A percentile compares a stretch with the other conserved stretches of the same genome.
Conservation (phyloP, 2,329 filamentous ascomycete genomes). For the Ophiocordyceps camponoti-floridani region DNA sequence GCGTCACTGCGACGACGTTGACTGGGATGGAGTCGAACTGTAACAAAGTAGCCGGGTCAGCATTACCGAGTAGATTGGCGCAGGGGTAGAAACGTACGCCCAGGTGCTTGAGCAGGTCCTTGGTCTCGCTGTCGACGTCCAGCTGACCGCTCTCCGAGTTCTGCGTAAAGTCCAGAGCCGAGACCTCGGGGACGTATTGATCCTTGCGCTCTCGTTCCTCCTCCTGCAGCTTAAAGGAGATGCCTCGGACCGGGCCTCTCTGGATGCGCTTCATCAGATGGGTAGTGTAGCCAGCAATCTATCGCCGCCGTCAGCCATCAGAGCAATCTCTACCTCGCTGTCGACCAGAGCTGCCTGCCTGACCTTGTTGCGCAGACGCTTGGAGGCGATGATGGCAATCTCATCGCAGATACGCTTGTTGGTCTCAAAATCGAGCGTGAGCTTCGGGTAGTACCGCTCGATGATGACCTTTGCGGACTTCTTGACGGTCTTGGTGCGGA, state of each 20-base stretch:
- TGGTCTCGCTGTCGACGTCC: constrained; percentile 93
- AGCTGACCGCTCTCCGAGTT: constrained; percentile 73
- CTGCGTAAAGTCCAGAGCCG: constrained; percentile 94
- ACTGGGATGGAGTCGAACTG: constrained; percentile 96
- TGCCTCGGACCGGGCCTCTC: constrained; percentile 96
- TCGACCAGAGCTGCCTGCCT: constrained; percentile 5
- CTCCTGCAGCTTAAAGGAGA: constrained; percentile 99
- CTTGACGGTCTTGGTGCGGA: constrained; percentile 54
- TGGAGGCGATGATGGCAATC: constrained; percentile 97
- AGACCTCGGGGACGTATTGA: constrained; percentile 98
- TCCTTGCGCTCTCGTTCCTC: constrained; percentile 99
- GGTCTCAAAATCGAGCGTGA: constrained; percentile 99
- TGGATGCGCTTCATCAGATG: constrained; percentile 99
- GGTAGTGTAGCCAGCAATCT: constrained; percentile 98
- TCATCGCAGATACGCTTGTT: constrained; percentile 99
- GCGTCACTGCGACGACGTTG: constrained; percentile 81
- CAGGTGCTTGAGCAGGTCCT: constrained; percentile 96
- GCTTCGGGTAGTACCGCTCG: constrained; percentile 92
- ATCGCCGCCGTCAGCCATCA: constrained; percentile 6
- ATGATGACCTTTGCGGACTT: constrained; percentile 98
- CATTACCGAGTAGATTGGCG: background rate
- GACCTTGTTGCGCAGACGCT: constrained; percentile 99
- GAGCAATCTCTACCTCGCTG: background rate
- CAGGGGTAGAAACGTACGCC: constrained; percentile 47
- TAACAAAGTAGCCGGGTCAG: constrained; percentile 12